Evolutionary conservation across 345 rosid genomes (phyloP), one percentile per base, ranked within the genome.

Genomic region (Salix viminalis): DNA sequence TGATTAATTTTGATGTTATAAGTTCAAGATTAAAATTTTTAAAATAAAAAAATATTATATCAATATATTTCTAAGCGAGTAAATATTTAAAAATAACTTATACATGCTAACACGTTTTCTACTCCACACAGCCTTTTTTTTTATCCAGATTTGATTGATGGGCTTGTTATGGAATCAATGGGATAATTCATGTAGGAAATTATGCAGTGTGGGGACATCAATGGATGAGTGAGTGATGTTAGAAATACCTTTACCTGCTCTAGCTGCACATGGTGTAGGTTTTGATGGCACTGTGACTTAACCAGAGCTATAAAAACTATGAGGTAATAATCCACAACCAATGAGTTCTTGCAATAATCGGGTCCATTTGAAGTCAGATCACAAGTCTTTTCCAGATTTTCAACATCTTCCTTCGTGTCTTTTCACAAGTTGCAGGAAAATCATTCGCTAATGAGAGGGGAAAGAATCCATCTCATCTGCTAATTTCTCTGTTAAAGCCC

Each of bases 101-200:
- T 5, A 36, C 37, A 34, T 34, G 37, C 5, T 34, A 34, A 34
- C 37, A 36, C 1, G 37, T 36, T 36, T 36, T 36, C 37, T 36
- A 36, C 37, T 36, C 37, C 7, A 36, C 37, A 5, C 37, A 34
- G 6, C 5, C 37, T 5, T 56, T 6, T 26, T 10, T 41, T 0
- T 1, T 19, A 56, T 48, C 32, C 54, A 71, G 84, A 82, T 83
- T 83, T 89, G 92, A 89, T 87, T 87, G 92, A 87, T 89, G 84
- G 86, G 86, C 37, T 69, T 54, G 72, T 80, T 80, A 77, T 85
- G 89, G 86, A 89, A 89, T 85, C 80, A 65, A 74, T 71, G 75
- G 79, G 75, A 64, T 86, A 77, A 81, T 80, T 79, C 71, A 75
- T 34, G 77, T 58, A 60, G 61, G 79, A 86, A 64, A 8, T 72